Percentiles rank a stretch among this genome's conserved stretches.
Evolutionary conservation across 257 asterid species (phyloP).

Genomic region (Nemophila menziesii): DNA sequence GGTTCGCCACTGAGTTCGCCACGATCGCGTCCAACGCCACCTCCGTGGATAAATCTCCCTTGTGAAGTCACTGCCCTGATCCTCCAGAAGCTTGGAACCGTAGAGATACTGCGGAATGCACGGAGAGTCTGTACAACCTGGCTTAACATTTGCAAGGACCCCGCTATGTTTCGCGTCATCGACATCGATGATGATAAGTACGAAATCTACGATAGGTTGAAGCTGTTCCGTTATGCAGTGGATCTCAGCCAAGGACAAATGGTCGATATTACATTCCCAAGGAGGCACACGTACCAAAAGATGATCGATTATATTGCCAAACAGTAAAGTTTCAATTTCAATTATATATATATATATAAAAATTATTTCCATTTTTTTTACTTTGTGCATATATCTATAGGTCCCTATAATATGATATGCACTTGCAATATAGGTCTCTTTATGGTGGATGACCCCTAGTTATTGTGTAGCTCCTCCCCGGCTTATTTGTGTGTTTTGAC

Average conservation of each 20-base stretch:
- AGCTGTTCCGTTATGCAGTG: conserved; percentile 7
- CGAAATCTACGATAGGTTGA: not conserved
- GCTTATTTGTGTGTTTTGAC: too few species aligned
- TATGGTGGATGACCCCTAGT: too few species aligned
- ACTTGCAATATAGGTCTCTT: too few species aligned
- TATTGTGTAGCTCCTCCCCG: too few species aligned
- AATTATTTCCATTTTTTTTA: too few species aligned
- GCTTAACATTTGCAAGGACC: conserved; percentile 7
- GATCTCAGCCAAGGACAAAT: conserved; percentile 16
- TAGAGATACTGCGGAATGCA: conserved; percentile 4
- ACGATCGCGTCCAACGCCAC: not conserved
- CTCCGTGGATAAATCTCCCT: conserved; percentile 10
- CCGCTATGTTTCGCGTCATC: conserved; percentile 9
- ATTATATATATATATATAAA: too few species aligned
- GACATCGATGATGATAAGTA: not conserved
- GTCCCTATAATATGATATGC: too few species aligned
- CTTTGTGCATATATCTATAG: too few species aligned
- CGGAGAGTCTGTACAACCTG: conserved; percentile 13
- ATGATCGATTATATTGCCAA: conserved; percentile 4
- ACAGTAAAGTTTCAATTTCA: conserved; percentile 4
- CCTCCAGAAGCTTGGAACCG: conserved; percentile 1
- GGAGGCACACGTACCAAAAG: conserved; percentile 5
- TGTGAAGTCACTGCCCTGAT: conserved; percentile 3
- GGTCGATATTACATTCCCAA: conserved; percentile 1
- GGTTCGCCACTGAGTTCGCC: too few species aligned